Percentiles rank a stretch among this genome's conserved stretches.
Conservation (phyloP, 2,329 filamentous ascomycete genomes). For the Tolypocladium tropicale region DNA sequence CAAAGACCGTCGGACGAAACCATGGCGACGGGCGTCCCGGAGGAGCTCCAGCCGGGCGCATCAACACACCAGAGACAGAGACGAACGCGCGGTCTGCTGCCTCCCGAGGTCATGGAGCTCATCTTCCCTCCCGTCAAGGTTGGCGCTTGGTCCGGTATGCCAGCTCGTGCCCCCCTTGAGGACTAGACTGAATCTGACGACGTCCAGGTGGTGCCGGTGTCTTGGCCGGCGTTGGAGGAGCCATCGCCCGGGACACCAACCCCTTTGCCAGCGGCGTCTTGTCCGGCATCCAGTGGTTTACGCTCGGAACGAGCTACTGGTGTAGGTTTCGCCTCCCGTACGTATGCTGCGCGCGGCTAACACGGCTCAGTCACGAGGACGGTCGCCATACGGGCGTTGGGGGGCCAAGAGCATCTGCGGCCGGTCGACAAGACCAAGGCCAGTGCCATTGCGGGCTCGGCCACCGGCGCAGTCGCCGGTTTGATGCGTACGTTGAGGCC, state of each 20-base stretch:
- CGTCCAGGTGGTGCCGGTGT: slow-evolving; percentile 47
- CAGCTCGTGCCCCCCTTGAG: neutral
- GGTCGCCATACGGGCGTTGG: slow-evolving; percentile 36
- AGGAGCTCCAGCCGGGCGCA: slow-evolving; percentile 9
- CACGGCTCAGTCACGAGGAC: slow-evolving; percentile 33
- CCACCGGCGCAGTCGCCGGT: slow-evolving; percentile 53
- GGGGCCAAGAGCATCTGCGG: slow-evolving; percentile 41
- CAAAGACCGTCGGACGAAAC: too few relatives aligned
- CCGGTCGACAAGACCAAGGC: slow-evolving; percentile 51
- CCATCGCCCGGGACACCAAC: slow-evolving; percentile 57
- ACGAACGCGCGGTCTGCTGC: slow-evolving; percentile 25
- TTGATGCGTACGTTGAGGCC: slow-evolving; percentile 35
- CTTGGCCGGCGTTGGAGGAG: slow-evolving; percentile 56
- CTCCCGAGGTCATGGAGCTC: slow-evolving; percentile 33
- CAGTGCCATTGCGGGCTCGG: slow-evolving; percentile 60
- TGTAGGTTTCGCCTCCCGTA: slow-evolving; percentile 34
- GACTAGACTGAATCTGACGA: slow-evolving; percentile 8
- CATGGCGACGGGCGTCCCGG: slow-evolving; percentile 8
- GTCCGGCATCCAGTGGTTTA: slow-evolving; percentile 72
- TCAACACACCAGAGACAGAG: slow-evolving; percentile 12
- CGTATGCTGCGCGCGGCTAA: slow-evolving; percentile 4
- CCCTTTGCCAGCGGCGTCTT: slow-evolving; percentile 62
- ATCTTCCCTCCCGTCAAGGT: slow-evolving; percentile 44
- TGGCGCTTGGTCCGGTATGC: slow-evolving; percentile 46
- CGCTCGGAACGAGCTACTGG: slow-evolving; percentile 67